Conservation (phyloP, 1,284 basidiomycete species). For the Malassezia pachydermatis region DNA sequence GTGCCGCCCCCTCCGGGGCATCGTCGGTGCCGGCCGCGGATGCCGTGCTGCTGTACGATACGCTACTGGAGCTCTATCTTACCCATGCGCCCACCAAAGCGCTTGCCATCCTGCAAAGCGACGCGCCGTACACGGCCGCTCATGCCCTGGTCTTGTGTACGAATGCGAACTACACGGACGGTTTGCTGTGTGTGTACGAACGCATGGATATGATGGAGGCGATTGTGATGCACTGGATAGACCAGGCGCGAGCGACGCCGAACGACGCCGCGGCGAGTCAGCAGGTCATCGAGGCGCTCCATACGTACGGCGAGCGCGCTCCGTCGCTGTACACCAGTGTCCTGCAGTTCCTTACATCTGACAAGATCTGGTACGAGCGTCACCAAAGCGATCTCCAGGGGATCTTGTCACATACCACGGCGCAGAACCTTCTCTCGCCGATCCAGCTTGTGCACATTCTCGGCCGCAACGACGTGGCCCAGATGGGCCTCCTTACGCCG, state of each 20-base stretch:
- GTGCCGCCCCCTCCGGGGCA: constrained; percentile 17
- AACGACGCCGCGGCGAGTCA: constrained; percentile 49
- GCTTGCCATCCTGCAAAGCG: constrained; percentile 24
- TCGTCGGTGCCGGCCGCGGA: constrained; percentile 6
- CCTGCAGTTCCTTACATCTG: constrained; percentile 74
- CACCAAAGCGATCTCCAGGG: constrained; percentile 60
- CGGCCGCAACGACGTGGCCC: constrained; percentile 72
- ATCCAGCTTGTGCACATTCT: constrained; percentile 78
- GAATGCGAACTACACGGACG: constrained; percentile 66
- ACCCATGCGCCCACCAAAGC: constrained; percentile 43
- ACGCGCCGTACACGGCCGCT: constrained; percentile 70
- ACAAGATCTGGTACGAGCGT: constrained; percentile 55
- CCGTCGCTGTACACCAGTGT: constrained; percentile 76
- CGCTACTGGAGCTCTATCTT: constrained; percentile 84
- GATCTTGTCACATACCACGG: constrained; percentile 66
- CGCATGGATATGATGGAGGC: constrained; percentile 91
- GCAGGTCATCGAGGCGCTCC: constrained; percentile 57
- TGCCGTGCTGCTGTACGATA: constrained; percentile 52
- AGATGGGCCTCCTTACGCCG: constrained; percentile 76
- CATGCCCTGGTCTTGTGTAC: constrained; percentile 90
- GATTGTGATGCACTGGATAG: constrained; percentile 77
- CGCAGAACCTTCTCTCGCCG: constrained; percentile 70
- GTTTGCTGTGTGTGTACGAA: constrained; percentile 83
- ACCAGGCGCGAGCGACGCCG: constrained; percentile 33
- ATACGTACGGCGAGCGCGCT: constrained; percentile 62